Evolutionary conservation across 129 eudicot genomes (phyloP), one percentile per base, ranked within the genome.

Genomic region (Sambucus nigra): DNA sequence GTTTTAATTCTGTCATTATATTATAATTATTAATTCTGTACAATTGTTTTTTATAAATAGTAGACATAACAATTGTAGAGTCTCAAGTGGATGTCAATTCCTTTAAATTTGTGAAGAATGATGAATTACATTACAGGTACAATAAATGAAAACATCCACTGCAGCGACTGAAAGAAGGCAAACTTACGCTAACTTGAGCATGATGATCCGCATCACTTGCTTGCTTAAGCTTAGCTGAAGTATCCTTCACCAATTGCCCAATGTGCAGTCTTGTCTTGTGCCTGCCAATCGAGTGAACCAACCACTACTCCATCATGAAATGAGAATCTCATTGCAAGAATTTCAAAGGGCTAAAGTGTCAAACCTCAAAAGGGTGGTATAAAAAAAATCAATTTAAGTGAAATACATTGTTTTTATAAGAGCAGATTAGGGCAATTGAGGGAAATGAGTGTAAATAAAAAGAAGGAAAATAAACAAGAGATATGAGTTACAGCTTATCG

Each of bases 171-270:
- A n/a, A n/a, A n/a, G n/a, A n/a, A n/a, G 50, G 51, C 53, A 4
- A 41, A 71, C 95, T 76, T 77, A 88, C 96, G 61, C 86, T 76
- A 63, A 80, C 94, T 77, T 80, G 76, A 50, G 68, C 67, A 27
- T 59, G 78, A 65, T 88, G 94, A 65, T 88, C 96, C 44, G 65
- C 61, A 65, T 83, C 96, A 59, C 96, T 88, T 20, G 87, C 94
- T 77, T 83, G 89, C 80, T 88, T 83, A 61, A 88, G 96, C 72
- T 83, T 88, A 4, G 78, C 89, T 18, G 96, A 80, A 23, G 96
- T 88, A 56, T 83, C 86, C 76, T 88, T 87, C 67, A 87, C 96
- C 66, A 87, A 47, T 49, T 87, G 85, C 35, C 88, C 94, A 71
- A 87, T 76, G 66, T 87, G 96, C 24, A 87, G 73, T 66, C 96